Evolutionary conservation across 225 moss, liverwort and hornwort species (phyloP), one percentile per base, ranked within the genome.

Genomic region (Pseudisothecium myosuroides): DNA sequence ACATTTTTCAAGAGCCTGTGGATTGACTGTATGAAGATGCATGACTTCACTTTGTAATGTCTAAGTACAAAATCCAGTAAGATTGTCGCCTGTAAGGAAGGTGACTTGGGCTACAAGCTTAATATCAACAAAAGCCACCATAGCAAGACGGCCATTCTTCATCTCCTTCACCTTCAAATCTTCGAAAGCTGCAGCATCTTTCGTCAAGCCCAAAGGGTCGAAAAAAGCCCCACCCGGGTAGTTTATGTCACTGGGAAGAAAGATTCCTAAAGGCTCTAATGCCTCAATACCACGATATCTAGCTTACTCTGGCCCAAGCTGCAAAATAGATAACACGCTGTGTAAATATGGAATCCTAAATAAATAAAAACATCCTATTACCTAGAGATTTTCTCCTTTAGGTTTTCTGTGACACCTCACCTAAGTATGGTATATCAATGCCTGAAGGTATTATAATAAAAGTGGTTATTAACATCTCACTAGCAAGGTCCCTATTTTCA

Each of bases 111-210:
- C n/a, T n/a, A n/a, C n/a, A n/a, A n/a, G n/a, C n/a, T n/a, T n/a
- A n/a, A n/a, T n/a, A n/a, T n/a, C n/a, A n/a, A n/a, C n/a, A n/a
- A n/a, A n/a, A n/a, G 98, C 98, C 76, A 97, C 96, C 98, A 98
- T 98, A 17, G 98, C 98, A 82, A 98, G 93, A 21, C 97, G 97
- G 36, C 98, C 98, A 61, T 98, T 96, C 93, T 98, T 98, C 83
- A 98, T 96, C 90, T 98, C 98, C 89, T 97, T 98, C 89, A 98
- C 97, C 87, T 98, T 97, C 5, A 98, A 92, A 55, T 98, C 95
- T 91, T 96, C 96, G 45, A 96, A 94, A 50, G 96, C 89, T 26
- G 90, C 88, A 19, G 95, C 93, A 87, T 98, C 95, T 73, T 91
- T 94, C 22, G 96, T 92, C 76, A 98, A 87, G 26, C 97, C 97